Percentiles rank a stretch among this genome's conserved stretches.
phyloP scores from a whole-genome alignment of 2,329 filamentous ascomycete genomes.

The Pseudogymnoascus sp. region DNA sequence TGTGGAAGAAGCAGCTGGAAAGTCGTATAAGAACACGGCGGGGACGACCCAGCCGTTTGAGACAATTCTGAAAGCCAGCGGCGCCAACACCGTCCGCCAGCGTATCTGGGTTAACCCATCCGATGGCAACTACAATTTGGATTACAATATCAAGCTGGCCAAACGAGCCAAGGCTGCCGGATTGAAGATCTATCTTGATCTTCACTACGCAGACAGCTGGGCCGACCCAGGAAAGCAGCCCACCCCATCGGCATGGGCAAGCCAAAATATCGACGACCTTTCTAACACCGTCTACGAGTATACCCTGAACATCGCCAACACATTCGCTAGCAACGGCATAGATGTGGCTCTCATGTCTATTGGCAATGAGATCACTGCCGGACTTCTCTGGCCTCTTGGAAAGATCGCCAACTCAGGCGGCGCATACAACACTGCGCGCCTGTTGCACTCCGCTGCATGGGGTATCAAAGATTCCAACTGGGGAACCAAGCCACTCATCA shows the following conservation, averaged over 20 bases:
- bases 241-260: conserved; percentile 57
- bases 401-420: conserved; percentile 34
- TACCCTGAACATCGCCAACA: conserved; percentile 52
- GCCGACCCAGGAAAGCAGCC: conserved; percentile 49
- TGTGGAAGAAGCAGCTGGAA: conserved; percentile 53
- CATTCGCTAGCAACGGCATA: conserved; percentile 48
- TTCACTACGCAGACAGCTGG: conserved; percentile 65
- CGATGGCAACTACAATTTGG: conserved; percentile 57
- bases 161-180: conserved; percentile 56
- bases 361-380: conserved; percentile 64
- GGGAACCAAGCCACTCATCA: conserved; percentile 52
- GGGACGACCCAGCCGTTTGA: conserved; percentile 51
- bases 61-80: conserved; percentile 50
- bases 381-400: conserved; percentile 60
- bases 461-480: conserved; percentile 57
- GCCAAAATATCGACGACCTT: conserved; percentile 45
- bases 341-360: conserved; percentile 57
- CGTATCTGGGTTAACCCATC: conserved; percentile 63
- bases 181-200: conserved; percentile 48
- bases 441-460: conserved; percentile 56
- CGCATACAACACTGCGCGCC: conserved; percentile 50
- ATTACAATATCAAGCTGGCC: conserved; percentile 62
- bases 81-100: conserved; percentile 63
- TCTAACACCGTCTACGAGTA: conserved; percentile 60
- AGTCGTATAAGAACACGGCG: conserved; percentile 49